Evolutionary conservation across 2,329 filamentous ascomycete genomes (phyloP).

Genomic region (Bipolaris cookei): DNA sequence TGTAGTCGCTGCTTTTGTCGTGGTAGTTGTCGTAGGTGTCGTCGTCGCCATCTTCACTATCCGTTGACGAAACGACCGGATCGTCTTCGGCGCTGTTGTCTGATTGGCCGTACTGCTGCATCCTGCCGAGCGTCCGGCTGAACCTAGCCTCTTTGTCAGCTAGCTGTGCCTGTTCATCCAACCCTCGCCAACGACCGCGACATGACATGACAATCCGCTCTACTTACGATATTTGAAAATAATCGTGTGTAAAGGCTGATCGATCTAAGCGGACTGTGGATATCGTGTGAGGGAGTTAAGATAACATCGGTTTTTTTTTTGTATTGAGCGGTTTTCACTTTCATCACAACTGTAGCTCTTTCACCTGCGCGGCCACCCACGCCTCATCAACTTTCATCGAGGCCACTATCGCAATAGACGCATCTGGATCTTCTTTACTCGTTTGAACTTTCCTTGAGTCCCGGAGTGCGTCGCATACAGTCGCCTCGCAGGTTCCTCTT

Average conservation of each 20-base stretch:
- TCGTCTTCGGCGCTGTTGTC: conserved; percentile 21
- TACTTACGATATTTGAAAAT: not conserved
- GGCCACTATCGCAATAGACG: conserved; percentile 6
- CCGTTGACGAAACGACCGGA: conserved; percentile 12
- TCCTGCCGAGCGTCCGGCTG: conserved; percentile 39
- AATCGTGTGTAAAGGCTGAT: not conserved
- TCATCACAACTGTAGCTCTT: conserved; percentile 12
- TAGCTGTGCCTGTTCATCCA: conserved; percentile 6
- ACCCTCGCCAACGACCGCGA: conserved; percentile 9
- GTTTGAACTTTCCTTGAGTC: not conserved
- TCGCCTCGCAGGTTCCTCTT: not conserved
- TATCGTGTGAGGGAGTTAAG: not conserved
- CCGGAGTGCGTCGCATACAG: not conserved
- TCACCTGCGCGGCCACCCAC: conserved; percentile 26
- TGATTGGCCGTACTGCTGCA: conserved; percentile 34
- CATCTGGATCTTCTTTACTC: not conserved
- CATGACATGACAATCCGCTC: not conserved
- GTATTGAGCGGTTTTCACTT: conserved; percentile 8
- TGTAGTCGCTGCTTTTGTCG: conserved; percentile 10
- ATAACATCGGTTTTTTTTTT: not conserved
- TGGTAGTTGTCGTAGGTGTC: conserved; percentile 13
- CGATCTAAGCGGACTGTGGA: not conserved
- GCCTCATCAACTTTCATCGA: conserved; percentile 28
- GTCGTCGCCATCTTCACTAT: conserved; percentile 10
- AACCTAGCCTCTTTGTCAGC: conserved; percentile 27